These are phyloP conservation scores for Prunus davidiana DNA, from an alignment of 306 rosid genomes.

Conservation along the genomic window DNA sequence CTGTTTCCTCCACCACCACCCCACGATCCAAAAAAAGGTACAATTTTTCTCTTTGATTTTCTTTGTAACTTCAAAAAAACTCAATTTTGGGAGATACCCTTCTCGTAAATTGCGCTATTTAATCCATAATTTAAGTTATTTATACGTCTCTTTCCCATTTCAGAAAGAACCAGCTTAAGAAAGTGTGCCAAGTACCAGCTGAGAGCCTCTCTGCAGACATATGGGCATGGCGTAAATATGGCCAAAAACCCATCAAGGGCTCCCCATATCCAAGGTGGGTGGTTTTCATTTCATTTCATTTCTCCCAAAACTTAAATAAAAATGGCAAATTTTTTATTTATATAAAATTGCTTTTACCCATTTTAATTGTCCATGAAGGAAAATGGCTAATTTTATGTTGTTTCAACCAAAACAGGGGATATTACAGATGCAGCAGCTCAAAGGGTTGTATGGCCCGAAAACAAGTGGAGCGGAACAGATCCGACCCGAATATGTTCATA, in stretches of 20 bases:
- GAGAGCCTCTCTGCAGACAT: conserved; percentile 85
- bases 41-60: conserved; percentile 2
- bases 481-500: conserved; percentile 91
- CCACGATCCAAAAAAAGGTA: conserved; percentile 87
- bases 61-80: not conserved
- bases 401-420: conserved; percentile 58
- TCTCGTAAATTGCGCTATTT: conserved; percentile 9
- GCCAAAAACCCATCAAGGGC: conserved; percentile 97
- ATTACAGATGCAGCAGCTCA: conserved; percentile 95
- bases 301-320: not conserved
- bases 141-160: not conserved
- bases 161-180: conserved; percentile 91
- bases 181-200: conserved; percentile 83
- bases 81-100: conserved; percentile 12
- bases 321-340: not conserved
- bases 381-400: not conserved
- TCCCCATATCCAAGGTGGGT: conserved; percentile 93
- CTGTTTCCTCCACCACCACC: conserved; percentile 37
- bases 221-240: conserved; percentile 99
- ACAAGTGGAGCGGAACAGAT: conserved; percentile 89
- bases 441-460: conserved; percentile 96
- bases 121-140: conserved; percentile 1
- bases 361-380: not conserved
- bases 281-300: not conserved
- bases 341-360: not conserved